A percentile compares a stretch with the other conserved stretches of the same genome.
These are phyloP conservation scores for Parasitella parasitica DNA, from an alignment of 371 early-diverging fungal species.

Conservation along the genomic window DNA sequence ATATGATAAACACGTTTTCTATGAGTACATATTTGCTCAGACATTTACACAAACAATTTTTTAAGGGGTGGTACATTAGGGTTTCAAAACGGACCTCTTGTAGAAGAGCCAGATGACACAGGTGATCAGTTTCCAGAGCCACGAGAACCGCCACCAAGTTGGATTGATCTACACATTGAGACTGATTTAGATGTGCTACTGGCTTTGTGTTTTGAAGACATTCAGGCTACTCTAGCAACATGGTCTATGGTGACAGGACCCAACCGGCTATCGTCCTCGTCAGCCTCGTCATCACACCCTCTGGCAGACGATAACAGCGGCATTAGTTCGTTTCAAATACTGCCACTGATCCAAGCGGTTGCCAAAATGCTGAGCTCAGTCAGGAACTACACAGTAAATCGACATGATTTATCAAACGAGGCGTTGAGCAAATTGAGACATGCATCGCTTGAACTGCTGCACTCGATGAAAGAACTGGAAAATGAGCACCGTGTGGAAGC, in stretches of 20 bases:
- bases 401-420: constrained; percentile 38
- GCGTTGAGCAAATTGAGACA: constrained; percentile 33
- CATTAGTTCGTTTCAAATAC: constrained; percentile 27
- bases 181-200: constrained; percentile 46
- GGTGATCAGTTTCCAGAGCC: constrained; percentile 37
- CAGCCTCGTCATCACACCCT: constrained; percentile 2
- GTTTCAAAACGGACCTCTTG: constrained; percentile 19
- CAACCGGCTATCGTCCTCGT: constrained; percentile 6
- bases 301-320: background rate
- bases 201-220: constrained; percentile 32
- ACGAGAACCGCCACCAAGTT: constrained; percentile 43
- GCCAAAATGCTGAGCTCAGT: constrained; percentile 44
- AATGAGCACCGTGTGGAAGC: constrained; percentile 30
- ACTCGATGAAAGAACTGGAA: constrained; percentile 41
- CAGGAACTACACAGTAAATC: constrained; percentile 42
- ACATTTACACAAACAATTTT: background rate
- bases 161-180: constrained; percentile 47
- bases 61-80: constrained; percentile 46
- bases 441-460: constrained; percentile 32
- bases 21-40: background rate
- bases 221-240: constrained; percentile 34
- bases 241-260: constrained; percentile 42
- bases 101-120: constrained; percentile 34
- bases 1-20: background rate
- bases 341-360: constrained; percentile 39